Base-by-base conservation (phyloP, 148 eudicot species). In the Chenopodium album region DNA sequence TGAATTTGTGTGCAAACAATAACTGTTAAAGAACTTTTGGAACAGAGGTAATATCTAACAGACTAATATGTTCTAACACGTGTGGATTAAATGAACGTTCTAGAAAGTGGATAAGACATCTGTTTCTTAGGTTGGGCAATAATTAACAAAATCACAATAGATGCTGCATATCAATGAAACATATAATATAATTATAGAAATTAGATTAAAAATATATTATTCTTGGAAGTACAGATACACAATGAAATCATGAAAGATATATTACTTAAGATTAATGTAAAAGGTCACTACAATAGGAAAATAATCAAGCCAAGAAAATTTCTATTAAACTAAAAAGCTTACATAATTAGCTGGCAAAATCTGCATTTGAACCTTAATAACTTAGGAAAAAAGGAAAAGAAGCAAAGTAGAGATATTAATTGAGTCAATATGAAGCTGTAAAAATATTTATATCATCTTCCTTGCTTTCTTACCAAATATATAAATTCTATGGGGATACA, bases 381-480 rank as follows among this genome's bases (percentile, higher is more conserved):
- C 48, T 9, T 62, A 4, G 20, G 11, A 56, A 22, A n/a, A 79
- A 79, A 78, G 81, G 71, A 76, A 68, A 79, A 22, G 3, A 79
- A 78, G 20, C 13, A 46, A 44, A 1, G 17, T 34, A 0, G 12
- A 23, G 8, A 41, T 23, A 67, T 31, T 28, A 5, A 63, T 8
- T 66, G 59, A 14, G 32, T 22, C 56, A 34, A 44, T 26, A 54
- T 59, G 20, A 65, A 77, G 77, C 73, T 77, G 78, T 78, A 34
- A 13, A 32, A 78, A 71, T 71, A 73, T 63, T 62, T 19, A 10
- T 8, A 67, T 56, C 32, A 79, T 84, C 22, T 67, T 1, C 37
- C 44, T 12, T 70, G 78, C 48, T 84, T 75, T 84, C 66, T 75
- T 76, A 20, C 83, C 80, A 59, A 78, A 84, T 73, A 73, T 13